These are phyloP conservation scores for Hypoxylon sp. DNA, from an alignment of 2,329 filamentous ascomycete species.

Conservation along the genomic window DNA sequence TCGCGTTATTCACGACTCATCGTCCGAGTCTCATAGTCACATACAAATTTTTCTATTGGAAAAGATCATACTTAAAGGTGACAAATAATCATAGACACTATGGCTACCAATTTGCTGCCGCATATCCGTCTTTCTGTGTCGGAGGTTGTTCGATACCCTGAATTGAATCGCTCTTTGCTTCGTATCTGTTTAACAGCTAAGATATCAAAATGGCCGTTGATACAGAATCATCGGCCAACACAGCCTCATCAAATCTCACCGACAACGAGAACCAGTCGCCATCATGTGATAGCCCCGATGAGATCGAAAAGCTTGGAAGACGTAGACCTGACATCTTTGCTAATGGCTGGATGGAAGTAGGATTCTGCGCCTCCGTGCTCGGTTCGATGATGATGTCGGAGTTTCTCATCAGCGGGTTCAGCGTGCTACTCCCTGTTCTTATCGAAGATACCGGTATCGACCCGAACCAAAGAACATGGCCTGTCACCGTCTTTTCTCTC, in stretches of 20 bases:
- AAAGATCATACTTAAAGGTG: slow-evolving; percentile 11
- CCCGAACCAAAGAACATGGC: slow-evolving; percentile 74
- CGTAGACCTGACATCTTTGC: slow-evolving; percentile 29
- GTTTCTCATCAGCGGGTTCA: slow-evolving; percentile 82
- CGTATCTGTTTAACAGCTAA: background rate
- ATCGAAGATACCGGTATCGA: slow-evolving; percentile 71
- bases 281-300: slow-evolving; percentile 3
- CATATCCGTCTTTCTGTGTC: background rate
- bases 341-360: slow-evolving; percentile 34
- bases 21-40: background rate
- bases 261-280: background rate
- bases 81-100: background rate
- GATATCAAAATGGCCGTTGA: slow-evolving; percentile 5
- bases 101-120: background rate
- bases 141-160: slow-evolving; percentile 3
- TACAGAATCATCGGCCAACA: background rate
- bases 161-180: background rate
- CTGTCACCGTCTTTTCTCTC: slow-evolving; percentile 70
- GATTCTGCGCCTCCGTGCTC: slow-evolving; percentile 59
- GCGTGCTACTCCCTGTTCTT: slow-evolving; percentile 76
- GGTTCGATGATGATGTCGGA: slow-evolving; percentile 73
- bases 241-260: background rate
- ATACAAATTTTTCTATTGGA: background rate
- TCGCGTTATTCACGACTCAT: background rate
- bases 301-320: slow-evolving; percentile 34